Base-by-base conservation (phyloP, 192 early-diverging fungal genomes). In the Mortierella hygrophila region DNA sequence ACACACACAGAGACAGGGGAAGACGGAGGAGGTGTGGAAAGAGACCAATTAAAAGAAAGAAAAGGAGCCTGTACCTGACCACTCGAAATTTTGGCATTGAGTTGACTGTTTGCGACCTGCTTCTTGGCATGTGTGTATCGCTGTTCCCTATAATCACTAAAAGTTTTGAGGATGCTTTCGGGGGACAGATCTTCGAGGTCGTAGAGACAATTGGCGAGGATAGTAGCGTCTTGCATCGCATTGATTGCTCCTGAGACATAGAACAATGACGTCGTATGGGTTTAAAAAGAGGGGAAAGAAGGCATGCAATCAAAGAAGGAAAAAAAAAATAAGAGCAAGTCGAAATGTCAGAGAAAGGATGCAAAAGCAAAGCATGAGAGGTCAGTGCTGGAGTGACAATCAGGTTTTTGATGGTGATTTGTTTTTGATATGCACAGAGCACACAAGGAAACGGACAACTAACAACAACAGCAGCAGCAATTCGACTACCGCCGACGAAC, bases 161-260 rank as follows among this genome's bases (percentile, higher is more conserved):
- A 78, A 54, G 76, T 46, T 5, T 42, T 18, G 21, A 15, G 49
- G 4, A 78, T 70, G 44, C 68, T 78, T 20, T 69, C 65, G 13
- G 76, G 32, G 35, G 63, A 32, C 16, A 23, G 54, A 44, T 78
- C 76, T 13, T 35, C 29, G 29, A 78, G n/a, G 46, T 68, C 65
- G 68, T 78, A 78, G 9, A 78, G 63, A 57, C 76, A 78, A 38
- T 78, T 78, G 68, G 76, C 63, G 7, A 78, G 68, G 10, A 78
- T 65, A 32, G 44, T 29, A 38, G 76, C 76, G 52, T 78, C 76
- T 23, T 70, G 63, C 65, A 78, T 70, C 4, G 76, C 76, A 18
- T 69, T 78, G 41, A 69, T 47, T 13, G 75, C 75, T 3, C 75
- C 75, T 76, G 32, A 65, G 11, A 65, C 16, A 54, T 18, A 23